phyloP scores from a whole-genome alignment of 1,284 basidiomycete species.

The Chondrostereum purpureum region DNA sequence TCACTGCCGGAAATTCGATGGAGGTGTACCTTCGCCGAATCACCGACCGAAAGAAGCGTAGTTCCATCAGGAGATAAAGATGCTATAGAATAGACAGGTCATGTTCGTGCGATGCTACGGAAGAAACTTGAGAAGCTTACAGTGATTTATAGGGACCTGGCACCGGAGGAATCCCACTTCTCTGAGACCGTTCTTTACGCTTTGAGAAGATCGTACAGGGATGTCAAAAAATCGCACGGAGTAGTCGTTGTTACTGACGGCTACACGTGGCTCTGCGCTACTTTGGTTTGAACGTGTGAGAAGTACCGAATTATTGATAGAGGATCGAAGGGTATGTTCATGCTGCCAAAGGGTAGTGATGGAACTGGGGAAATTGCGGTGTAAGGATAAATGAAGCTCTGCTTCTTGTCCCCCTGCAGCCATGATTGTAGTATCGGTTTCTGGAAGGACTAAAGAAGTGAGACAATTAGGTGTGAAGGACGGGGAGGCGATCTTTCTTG shows the following conservation, averaged over 20 bases:
- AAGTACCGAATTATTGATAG: constrained; percentile 81
- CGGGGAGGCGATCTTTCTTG: constrained; percentile 46
- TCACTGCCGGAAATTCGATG: constrained; percentile 60
- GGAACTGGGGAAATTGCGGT: constrained; percentile 14
- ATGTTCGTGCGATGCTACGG: constrained; percentile 10
- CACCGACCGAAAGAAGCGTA: constrained; percentile 80
- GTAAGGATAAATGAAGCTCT: constrained; percentile 67
- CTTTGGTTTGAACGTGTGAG: constrained; percentile 54
- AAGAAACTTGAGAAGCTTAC: constrained; percentile 20
- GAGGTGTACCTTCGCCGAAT: constrained; percentile 76
- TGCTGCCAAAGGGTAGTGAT: constrained; percentile 46
- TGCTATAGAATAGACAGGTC: constrained; percentile 33
- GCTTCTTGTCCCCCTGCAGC: constrained; percentile 80
- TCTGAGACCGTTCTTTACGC: constrained; percentile 11
- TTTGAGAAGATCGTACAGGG: constrained; percentile 33
- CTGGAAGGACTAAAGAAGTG: constrained; percentile 50
- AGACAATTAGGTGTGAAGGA: constrained; percentile 66
- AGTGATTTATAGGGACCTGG: constrained; percentile 55
- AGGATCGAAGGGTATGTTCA: constrained; percentile 49
- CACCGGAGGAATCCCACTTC: constrained; percentile 52
- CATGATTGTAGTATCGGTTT: constrained; percentile 53
- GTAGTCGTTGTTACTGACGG: constrained; percentile 80
- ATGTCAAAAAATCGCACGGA: constrained; percentile 74
- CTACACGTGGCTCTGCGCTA: constrained; percentile 64
- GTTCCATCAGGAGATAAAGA: constrained; percentile 82